These are phyloP conservation scores for Prunus armeniaca DNA, from an alignment of 306 rosid genomes.

Conservation along the genomic window DNA sequence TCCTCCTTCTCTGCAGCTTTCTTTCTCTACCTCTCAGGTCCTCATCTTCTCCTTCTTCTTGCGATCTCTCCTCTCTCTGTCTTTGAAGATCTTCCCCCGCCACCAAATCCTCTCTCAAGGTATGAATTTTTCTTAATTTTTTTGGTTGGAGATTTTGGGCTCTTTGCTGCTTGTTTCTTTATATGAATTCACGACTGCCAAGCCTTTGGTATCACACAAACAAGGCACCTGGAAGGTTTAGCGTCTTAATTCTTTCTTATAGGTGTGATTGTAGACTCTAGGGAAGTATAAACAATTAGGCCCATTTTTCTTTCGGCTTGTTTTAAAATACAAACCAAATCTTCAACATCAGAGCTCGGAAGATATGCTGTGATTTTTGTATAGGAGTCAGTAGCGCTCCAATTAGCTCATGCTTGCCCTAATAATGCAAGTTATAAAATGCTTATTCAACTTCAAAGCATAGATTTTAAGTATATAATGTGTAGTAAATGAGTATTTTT, in stretches of 20 bases:
- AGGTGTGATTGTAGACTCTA: constrained; percentile 1
- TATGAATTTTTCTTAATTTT: too few species aligned
- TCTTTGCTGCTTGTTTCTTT: too few species aligned
- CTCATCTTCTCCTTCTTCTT: too few species aligned
- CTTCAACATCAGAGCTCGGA: constrained; percentile 16
- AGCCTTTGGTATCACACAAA: too few species aligned
- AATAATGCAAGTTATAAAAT: constrained; percentile 12
- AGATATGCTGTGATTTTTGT: constrained; percentile 17
- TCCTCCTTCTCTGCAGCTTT: too few species aligned
- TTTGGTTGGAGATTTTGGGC: too few species aligned
- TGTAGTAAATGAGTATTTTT: background rate
- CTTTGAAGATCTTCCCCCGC: too few species aligned
- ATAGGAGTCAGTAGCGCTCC: constrained; percentile 11
- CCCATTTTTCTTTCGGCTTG: constrained; percentile 11
- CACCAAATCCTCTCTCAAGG: too few species aligned
- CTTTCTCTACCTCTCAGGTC: too few species aligned
- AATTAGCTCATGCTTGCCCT: constrained; percentile 11
- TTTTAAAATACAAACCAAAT: constrained; percentile 5
- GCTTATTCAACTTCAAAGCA: background rate
- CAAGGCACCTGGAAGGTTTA: too few species aligned
- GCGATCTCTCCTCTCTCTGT: too few species aligned
- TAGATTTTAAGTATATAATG: background rate
- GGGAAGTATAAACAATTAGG: background rate
- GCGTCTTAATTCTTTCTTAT: background rate
- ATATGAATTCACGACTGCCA: too few species aligned